Evolutionary conservation across 768 basidiomycete genomes (phyloP), one percentile per base, ranked within the genome.

Genomic region (Tricholoma hemisulphureum): DNA sequence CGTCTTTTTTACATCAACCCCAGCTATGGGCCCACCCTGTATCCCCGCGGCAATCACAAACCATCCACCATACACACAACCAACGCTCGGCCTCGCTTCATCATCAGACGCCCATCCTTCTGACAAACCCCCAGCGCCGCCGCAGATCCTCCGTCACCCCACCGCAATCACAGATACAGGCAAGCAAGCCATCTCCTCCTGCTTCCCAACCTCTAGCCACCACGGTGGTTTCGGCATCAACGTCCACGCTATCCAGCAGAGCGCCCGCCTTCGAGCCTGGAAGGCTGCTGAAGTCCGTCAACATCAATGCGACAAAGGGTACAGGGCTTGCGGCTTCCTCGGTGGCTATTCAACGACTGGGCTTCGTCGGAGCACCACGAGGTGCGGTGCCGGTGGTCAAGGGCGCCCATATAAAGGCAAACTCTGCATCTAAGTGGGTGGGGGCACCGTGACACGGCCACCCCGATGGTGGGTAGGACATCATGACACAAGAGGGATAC

Each of bases 251-350:
- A n/a, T 84, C 83, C 9, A 78, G 79, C 57, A 79, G 76, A 35
- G 84, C 83, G 2, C 73, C 77, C 3, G 79, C 82, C 14, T 85
- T 85, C 54, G 83, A 85, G 62, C 83, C 83, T 2, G 73, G 69
- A 13, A 61, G 66, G 29, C 51, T 59, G 3, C 35, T 63, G 14
- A 61, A 58, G 26, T 34, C 31, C 18, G 34, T 14, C 45, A 23
- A 26, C 32, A 21, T 23, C 28, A 49, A 29, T 34, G 34, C 26
- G 35, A 24, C 34, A 4, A 18, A 16, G 9, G 48, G 1, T 32
- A 21, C 28, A 7, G 29, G 55, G 4, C 13, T 45, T 23, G 45
- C 32, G 6, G 20, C 35, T 26, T 34, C 46, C 14, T 31, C 55
- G 13, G 28, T 26, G 24, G 6, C 45, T 18, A 55, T 55, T 18